These are phyloP conservation scores for Spizellomyces punctatus DNA, from an alignment of 192 early-diverging fungal genomes.

Conservation along the genomic window DNA sequence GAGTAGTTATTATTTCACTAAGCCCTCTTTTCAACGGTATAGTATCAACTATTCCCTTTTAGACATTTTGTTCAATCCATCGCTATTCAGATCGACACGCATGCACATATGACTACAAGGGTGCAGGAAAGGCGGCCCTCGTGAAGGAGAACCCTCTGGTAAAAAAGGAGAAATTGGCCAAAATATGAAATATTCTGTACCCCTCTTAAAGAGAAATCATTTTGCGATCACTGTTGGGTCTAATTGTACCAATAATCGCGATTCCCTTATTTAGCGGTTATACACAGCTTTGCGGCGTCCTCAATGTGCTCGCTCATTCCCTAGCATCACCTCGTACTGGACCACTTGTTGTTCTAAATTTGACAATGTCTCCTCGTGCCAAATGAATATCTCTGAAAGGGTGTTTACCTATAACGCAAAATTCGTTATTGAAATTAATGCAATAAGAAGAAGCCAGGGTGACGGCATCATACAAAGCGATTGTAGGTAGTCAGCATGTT, in stretches of 20 bases:
- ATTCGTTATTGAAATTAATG: no score
- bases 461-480: not conserved
- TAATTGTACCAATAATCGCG: no score
- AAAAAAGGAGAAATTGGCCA: slow-evolving; percentile 49
- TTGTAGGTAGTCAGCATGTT: not conserved
- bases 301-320: not conserved
- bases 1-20: not conserved
- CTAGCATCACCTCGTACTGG: not conserved
- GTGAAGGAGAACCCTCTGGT: slow-evolving; percentile 58
- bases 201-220: no score
- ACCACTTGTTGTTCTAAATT: slow-evolving; percentile 20
- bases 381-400: slow-evolving; percentile 30
- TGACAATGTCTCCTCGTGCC: slow-evolving; percentile 25
- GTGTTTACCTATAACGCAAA: slow-evolving; percentile 6
- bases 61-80: slow-evolving; percentile 54
- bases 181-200: slow-evolving; percentile 35
- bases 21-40: not conserved
- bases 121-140: slow-evolving; percentile 41
- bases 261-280: no score
- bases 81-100: slow-evolving; percentile 57
- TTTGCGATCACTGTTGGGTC: no score
- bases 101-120: slow-evolving; percentile 56
- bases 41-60: not conserved
- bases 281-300: no score
- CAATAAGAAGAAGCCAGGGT: no score